Percentiles rank a stretch among this genome's conserved stretches.
Evolutionary conservation across 345 rosid species (phyloP).

Genomic region (Balakata baccata): DNA sequence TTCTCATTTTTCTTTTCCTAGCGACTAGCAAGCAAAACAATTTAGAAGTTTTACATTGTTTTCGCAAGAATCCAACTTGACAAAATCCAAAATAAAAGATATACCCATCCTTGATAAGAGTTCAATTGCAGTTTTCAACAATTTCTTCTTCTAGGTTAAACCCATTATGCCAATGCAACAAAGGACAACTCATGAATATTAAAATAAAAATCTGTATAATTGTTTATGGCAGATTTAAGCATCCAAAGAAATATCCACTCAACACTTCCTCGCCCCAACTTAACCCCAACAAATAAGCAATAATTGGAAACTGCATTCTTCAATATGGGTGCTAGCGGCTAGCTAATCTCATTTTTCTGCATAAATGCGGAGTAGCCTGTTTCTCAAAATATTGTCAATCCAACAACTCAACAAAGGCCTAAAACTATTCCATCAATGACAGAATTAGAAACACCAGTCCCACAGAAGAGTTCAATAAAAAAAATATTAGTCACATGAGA

Average conservation of each 20-base stretch:
- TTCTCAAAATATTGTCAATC: slow-evolving; percentile 3
- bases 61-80: neutral
- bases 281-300: neutral
- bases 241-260: slow-evolving; percentile 4
- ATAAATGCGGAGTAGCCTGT: neutral
- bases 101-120: neutral
- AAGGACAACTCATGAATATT: neutral
- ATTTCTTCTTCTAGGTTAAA: neutral
- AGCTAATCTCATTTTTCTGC: neutral
- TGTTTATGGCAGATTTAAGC: neutral
- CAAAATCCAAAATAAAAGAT: neutral
- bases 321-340: neutral
- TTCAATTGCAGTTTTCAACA: neutral
- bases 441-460: neutral
- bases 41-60: neutral
- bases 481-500: neutral
- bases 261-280: neutral
- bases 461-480: neutral
- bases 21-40: neutral
- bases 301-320: neutral
- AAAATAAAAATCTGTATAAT: neutral
- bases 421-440: neutral
- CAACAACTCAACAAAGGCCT: neutral
- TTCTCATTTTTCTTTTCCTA: too few species aligned
- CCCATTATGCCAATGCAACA: neutral